phyloP scores from a whole-genome alignment of 2,329 filamentous ascomycete species.

The Talaromyces albobiverticillius region DNA sequence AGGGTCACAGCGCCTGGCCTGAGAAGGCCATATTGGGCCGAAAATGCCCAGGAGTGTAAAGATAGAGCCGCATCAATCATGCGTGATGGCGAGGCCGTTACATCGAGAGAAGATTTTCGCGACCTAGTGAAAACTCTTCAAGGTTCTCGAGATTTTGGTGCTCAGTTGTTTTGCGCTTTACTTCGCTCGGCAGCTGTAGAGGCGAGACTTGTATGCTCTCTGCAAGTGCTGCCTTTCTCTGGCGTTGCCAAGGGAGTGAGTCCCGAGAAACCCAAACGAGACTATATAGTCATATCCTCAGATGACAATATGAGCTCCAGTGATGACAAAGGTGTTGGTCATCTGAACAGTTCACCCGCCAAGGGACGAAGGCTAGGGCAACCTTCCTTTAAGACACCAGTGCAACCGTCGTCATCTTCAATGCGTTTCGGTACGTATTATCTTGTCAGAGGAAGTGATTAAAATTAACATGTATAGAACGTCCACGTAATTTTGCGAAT shows the following conservation, averaged over 20 bases:
- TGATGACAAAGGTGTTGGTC: slow-evolving; percentile 22
- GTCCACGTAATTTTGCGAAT: slow-evolving; percentile 12
- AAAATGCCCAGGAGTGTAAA: slow-evolving; percentile 60
- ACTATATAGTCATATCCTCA: slow-evolving; percentile 37
- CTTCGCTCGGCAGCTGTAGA: slow-evolving; percentile 79
- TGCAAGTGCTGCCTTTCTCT: slow-evolving; percentile 75
- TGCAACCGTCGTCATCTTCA: slow-evolving; percentile 17
- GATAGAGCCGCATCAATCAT: slow-evolving; percentile 58
- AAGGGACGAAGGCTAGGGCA: slow-evolving; percentile 33
- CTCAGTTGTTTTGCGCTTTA: slow-evolving; percentile 85
- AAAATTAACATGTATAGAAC: slow-evolving; percentile 11
- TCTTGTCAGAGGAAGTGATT: background rate
- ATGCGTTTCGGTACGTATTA: slow-evolving; percentile 21
- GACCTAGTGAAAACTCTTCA: slow-evolving; percentile 65
- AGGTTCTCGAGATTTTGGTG: slow-evolving; percentile 85
- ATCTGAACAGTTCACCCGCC: slow-evolving; percentile 15
- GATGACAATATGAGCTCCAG: slow-evolving; percentile 32
- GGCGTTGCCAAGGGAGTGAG: slow-evolving; percentile 44
- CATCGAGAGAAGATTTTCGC: slow-evolving; percentile 71
- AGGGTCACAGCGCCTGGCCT: slow-evolving; percentile 69
- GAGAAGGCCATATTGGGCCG: slow-evolving; percentile 71
- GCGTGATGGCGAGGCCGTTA: slow-evolving; percentile 63
- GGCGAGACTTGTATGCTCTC: slow-evolving; percentile 79
- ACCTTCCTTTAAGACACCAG: slow-evolving; percentile 29
- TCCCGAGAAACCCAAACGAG: slow-evolving; percentile 37